A percentile compares a stretch with the other conserved stretches of the same genome.
These are phyloP conservation scores for Pythium brachiatum DNA, from an alignment of 352 stramenopile species.

Conservation along the genomic window DNA sequence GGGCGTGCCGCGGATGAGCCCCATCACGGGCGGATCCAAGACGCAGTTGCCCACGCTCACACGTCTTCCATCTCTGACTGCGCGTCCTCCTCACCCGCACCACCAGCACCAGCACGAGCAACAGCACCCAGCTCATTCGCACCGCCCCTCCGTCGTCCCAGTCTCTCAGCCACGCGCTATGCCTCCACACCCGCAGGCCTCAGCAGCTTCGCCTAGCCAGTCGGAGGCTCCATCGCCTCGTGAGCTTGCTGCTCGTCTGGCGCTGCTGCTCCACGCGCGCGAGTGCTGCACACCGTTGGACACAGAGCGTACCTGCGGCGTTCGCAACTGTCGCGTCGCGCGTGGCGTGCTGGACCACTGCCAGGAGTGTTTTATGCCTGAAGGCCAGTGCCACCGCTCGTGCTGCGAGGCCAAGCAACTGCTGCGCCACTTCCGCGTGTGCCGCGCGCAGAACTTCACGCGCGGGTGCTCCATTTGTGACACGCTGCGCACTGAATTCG, in stretches of 20 bases:
- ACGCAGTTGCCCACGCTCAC: constrained; percentile 15
- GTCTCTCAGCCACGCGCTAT: background rate
- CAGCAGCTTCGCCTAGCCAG: background rate
- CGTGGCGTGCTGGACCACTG: constrained; percentile 52
- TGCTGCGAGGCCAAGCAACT: constrained; percentile 47
- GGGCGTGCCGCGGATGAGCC: constrained; percentile 12
- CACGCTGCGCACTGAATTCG: constrained; percentile 29
- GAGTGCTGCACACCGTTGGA: constrained; percentile 41
- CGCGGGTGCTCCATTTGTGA: constrained; percentile 31
- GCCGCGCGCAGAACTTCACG: constrained; percentile 28
- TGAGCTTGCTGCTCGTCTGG: constrained; percentile 39
- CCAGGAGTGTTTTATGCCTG: constrained; percentile 43
- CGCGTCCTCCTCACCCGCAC: constrained; percentile 8
- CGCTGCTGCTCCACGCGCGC: constrained; percentile 43
- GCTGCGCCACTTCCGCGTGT: constrained; percentile 48
- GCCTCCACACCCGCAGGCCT: constrained; percentile 2
- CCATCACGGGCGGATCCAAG: background rate
- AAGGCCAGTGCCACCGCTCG: constrained; percentile 41
- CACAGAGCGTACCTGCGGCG: constrained; percentile 27
- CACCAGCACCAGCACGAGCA: background rate
- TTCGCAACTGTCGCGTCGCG: constrained; percentile 43
- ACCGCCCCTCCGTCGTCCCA: constrained; percentile 5
- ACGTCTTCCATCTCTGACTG: constrained; percentile 19
- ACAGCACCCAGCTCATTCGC: background rate
- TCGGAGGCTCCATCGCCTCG: constrained; percentile 16